phyloP scores from a whole-genome alignment of 179 eudicot species.

The Camellia oleifera region DNA sequence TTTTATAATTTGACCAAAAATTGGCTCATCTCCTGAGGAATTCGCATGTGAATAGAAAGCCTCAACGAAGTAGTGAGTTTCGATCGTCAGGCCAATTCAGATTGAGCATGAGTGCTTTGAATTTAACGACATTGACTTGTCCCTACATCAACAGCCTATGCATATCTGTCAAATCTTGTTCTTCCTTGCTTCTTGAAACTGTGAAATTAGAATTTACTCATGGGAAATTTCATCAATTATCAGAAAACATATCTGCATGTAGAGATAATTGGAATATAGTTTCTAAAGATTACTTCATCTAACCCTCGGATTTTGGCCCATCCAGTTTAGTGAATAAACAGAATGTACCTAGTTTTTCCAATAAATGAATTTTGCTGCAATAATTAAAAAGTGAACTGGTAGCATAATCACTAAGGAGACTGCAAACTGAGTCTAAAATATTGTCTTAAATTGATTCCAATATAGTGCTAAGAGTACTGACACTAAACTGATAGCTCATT shows the following conservation, averaged over 20 bases:
- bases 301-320: neutral
- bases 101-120: no score
- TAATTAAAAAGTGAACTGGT: neutral
- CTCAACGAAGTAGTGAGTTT: no score
- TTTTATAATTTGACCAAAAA: no score
- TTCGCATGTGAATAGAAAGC: no score
- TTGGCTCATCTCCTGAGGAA: no score
- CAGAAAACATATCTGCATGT: neutral
- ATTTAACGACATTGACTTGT: no score
- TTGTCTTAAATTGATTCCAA: neutral
- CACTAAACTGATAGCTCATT: neutral
- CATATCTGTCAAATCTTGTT: neutral
- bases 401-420: neutral
- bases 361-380: neutral
- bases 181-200: neutral
- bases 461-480: neutral
- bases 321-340: neutral
- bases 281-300: conserved; percentile 4
- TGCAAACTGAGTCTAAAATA: neutral
- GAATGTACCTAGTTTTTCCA: neutral
- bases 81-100: no score
- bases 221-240: neutral
- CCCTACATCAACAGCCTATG: no score
- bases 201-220: neutral
- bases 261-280: neutral